These are phyloP conservation scores for Sporothrix protearum DNA, from an alignment of 2,329 filamentous ascomycete species.

Conservation along the genomic window DNA sequence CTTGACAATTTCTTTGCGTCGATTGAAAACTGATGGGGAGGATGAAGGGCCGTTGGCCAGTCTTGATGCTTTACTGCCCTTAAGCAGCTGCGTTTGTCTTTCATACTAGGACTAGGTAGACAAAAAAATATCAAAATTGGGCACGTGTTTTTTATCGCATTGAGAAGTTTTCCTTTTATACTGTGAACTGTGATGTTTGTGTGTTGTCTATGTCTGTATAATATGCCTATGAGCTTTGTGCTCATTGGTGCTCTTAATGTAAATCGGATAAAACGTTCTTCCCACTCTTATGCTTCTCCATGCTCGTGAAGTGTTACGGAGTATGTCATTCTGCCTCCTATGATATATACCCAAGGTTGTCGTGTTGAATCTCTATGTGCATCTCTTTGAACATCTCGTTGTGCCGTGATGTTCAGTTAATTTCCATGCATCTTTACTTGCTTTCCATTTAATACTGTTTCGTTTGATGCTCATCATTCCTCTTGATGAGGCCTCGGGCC, in stretches of 20 bases:
- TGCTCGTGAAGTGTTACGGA: too few relatives aligned
- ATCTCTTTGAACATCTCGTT: too few relatives aligned
- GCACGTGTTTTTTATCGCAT: not conserved
- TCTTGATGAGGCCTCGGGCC: too few relatives aligned
- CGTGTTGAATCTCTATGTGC: too few relatives aligned
- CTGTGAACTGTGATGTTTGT: not conserved
- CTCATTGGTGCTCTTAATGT: too few relatives aligned
- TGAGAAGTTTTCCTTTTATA: not conserved
- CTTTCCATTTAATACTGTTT: too few relatives aligned
- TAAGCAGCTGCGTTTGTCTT: conserved; percentile 9
- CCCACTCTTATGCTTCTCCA: too few relatives aligned
- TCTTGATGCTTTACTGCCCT: conserved; percentile 18
- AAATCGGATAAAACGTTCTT: too few relatives aligned
- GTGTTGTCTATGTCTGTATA: not conserved
- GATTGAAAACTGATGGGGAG: conserved; percentile 5
- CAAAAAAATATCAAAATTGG: conserved; percentile 24
- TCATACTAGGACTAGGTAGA: conserved; percentile 21
- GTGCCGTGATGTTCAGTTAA: not conserved
- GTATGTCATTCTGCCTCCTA: too few relatives aligned
- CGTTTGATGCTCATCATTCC: too few relatives aligned
- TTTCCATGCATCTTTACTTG: not conserved
- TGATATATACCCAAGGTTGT: too few relatives aligned
- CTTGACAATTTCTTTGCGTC: not conserved
- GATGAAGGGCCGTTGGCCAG: conserved; percentile 21
- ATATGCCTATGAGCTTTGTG: too few relatives aligned